Base-by-base conservation (phyloP, 2,329 filamentous ascomycete species). In the Aspergillus pseudonomiae region DNA sequence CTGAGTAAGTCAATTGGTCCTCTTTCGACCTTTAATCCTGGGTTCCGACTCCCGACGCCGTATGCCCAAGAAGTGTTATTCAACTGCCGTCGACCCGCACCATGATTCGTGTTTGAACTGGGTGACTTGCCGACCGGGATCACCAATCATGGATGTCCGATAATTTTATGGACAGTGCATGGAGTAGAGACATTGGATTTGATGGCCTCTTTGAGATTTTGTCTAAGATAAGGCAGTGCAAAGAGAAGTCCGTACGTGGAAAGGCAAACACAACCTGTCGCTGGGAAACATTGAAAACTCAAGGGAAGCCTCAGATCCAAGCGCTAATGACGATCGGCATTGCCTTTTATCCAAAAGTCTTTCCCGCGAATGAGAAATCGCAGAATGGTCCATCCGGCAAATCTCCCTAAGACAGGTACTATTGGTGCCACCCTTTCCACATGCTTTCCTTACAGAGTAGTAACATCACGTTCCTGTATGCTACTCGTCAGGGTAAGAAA, bases 401-500 rank as follows among this genome's bases (percentile, higher is more conserved):
- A 19, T 16, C 11, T 48, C 16, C 24, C 19, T 14, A 46, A 46
- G 43, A 46, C 9, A 24, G 21, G 4, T 16, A 41, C 39, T 46
- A 24, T 12, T 14, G 43, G 43, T 46, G 43, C 11, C n/a, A 11
- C n/a, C 24, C 24, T 48, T 48, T 6, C 24, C 45, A 16, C 45
- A 26, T 50, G 16, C 34, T 30, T 30, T 41, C 19, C 7, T n/a
- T 19, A 50, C 4, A 12, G 26, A 28, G 26, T 4, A 30, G 14
- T 19, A 19, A 21, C 10, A 45, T 65, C 56, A 65, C 19, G 53
- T 36, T 26, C 55, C 50, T 11, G 19, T 52, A 24, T 64, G 30
- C 9, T 65, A 60, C 12, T 50, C 7, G 46, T 64, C 36, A 11
- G 60, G 41, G 39, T 64, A 58, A 65, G 46, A 76, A 77, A n/a